These are phyloP conservation scores for Golubevia sp. DNA, from an alignment of 1,284 basidiomycete genomes.

Conservation along the genomic window DNA sequence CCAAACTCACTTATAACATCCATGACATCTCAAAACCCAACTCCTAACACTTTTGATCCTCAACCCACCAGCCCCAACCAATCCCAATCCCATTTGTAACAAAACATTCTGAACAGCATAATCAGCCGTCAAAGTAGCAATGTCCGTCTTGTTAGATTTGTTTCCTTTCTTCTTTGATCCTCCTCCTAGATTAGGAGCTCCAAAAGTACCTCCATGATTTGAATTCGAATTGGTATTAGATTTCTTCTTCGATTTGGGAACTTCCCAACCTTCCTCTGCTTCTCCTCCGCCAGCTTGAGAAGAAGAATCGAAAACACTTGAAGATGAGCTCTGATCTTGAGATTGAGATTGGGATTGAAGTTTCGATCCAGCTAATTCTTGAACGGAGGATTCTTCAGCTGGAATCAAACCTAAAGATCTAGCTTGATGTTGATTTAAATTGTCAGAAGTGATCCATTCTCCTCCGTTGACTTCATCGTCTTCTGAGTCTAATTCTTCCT, in stretches of 20 bases:
- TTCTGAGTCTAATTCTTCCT: slow-evolving; percentile 11
- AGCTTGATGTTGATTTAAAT: slow-evolving; percentile 85
- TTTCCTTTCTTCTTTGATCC: slow-evolving; percentile 66
- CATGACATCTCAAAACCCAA: slow-evolving; percentile 96
- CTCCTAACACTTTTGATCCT: slow-evolving; percentile 88
- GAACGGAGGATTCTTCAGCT: slow-evolving; percentile 14
- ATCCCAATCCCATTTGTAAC: slow-evolving; percentile 88
- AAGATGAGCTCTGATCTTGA: not conserved
- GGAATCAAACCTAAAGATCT: slow-evolving; percentile 72
- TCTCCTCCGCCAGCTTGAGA: not conserved
- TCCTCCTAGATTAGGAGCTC: slow-evolving; percentile 13
- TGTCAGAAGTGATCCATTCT: slow-evolving; percentile 95
- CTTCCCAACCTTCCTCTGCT: not conserved
- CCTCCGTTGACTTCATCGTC: slow-evolving; percentile 11
- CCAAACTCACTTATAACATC: slow-evolving; percentile 94
- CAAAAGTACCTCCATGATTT: not conserved
- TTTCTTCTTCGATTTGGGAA: not conserved
- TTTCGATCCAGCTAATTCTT: slow-evolving; percentile 4
- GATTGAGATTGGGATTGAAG: slow-evolving; percentile 66
- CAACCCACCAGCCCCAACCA: slow-evolving; percentile 90
- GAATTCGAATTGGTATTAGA: not conserved
- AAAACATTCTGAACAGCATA: slow-evolving; percentile 99
- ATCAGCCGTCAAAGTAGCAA: slow-evolving; percentile 80
- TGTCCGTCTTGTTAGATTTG: slow-evolving; percentile 32
- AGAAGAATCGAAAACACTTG: too few relatives aligned